phyloP scores from a whole-genome alignment of 495 filamentous ascomycete genomes.

The Penicillium psychrofluorescens region DNA sequence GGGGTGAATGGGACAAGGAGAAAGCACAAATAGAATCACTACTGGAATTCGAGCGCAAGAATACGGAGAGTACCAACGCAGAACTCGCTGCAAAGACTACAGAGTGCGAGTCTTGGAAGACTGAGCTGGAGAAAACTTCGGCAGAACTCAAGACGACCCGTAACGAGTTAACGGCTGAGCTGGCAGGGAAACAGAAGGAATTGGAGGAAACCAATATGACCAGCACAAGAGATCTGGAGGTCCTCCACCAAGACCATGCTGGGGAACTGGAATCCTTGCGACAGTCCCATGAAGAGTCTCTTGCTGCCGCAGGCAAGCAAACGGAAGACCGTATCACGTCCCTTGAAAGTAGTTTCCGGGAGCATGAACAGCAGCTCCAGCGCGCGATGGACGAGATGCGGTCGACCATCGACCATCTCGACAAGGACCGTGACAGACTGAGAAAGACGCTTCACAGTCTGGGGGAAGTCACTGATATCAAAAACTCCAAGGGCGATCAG shows the following conservation, averaged over 20 bases:
- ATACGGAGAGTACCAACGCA: conserved; percentile 25
- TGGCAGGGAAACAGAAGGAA: conserved; percentile 17
- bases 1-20: conserved; percentile 37
- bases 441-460: conserved; percentile 51
- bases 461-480: conserved; percentile 53
- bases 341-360: conserved; percentile 26
- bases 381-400: conserved; percentile 42
- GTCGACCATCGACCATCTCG: conserved; percentile 43
- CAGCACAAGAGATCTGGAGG: conserved; percentile 9
- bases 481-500: conserved; percentile 49
- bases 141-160: conserved; percentile 27
- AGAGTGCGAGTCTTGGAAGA: conserved; percentile 14
- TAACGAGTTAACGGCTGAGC: conserved; percentile 15
- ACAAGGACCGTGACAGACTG: conserved; percentile 48
- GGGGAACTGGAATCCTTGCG: conserved; percentile 20
- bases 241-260: conserved; percentile 16
- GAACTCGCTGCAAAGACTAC: conserved; percentile 29
- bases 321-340: conserved; percentile 31
- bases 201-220: conserved; percentile 20
- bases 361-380: conserved; percentile 39
- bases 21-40: conserved; percentile 35
- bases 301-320: conserved; percentile 22
- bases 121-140: conserved; percentile 17
- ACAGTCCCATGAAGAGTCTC: conserved; percentile 15
- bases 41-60: conserved; percentile 27